Conservation (phyloP, 2,329 filamentous ascomycete genomes). For the Ophiostoma sp. region DNA sequence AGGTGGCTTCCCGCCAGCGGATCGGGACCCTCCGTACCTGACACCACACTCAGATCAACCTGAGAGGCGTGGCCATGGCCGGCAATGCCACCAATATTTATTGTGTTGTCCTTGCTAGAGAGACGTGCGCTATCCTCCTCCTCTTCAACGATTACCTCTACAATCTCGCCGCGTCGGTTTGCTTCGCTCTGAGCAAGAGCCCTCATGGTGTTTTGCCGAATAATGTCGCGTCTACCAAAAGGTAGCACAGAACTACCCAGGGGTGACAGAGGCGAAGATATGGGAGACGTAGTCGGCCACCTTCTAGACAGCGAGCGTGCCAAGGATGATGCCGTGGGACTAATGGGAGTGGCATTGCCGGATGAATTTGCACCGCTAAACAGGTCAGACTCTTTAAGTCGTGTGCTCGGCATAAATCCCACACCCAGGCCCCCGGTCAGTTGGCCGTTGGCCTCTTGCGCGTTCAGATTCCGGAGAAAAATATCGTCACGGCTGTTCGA, state of each 20-base stretch:
- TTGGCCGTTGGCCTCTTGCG: conserved; percentile 50
- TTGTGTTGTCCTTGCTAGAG: neutral
- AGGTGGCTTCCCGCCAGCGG: neutral
- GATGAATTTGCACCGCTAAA: conserved; percentile 28
- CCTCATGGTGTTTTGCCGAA: conserved; percentile 37
- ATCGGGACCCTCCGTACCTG: conserved; percentile 36
- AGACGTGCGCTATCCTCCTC: conserved; percentile 27
- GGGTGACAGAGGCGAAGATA: conserved; percentile 5
- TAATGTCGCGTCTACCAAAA: neutral
- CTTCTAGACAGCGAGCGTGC: conserved; percentile 25
- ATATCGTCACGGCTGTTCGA: conserved; percentile 41
- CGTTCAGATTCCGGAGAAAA: conserved; percentile 44
- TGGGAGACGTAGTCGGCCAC: conserved; percentile 12
- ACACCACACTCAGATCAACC: conserved; percentile 50
- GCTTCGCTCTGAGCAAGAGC: conserved; percentile 53
- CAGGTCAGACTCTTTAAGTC: conserved; percentile 48
- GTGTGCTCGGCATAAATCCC: conserved; percentile 47
- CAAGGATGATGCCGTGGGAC: conserved; percentile 17
- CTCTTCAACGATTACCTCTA: conserved; percentile 50
- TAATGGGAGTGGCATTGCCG: neutral
- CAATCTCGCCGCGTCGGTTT: conserved; percentile 54
- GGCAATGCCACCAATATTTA: conserved; percentile 6
- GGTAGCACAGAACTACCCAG: neutral
- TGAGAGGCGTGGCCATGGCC: conserved; percentile 30
- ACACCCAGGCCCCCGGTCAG: conserved; percentile 55